These are phyloP conservation scores for Leccinum boreale DNA, from an alignment of 768 basidiomycete species.

Conservation along the genomic window DNA sequence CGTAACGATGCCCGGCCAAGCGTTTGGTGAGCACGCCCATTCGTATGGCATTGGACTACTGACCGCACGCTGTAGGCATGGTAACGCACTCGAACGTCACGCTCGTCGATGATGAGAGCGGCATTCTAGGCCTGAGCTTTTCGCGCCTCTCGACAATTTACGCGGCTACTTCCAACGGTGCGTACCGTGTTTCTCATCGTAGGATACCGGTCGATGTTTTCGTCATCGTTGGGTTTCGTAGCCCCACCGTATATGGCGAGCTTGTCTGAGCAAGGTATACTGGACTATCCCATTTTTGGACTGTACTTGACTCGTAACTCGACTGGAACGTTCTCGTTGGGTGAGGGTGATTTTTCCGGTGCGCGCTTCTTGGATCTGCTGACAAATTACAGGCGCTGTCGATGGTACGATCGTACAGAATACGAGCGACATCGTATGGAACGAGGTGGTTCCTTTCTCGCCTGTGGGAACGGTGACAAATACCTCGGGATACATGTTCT, in stretches of 20 bases:
- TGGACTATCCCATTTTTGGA: conserved; percentile 78
- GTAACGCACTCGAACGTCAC: conserved; percentile 61
- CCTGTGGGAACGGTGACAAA: conserved; percentile 58
- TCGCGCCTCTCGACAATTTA: conserved; percentile 65
- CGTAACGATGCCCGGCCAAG: conserved; percentile 57
- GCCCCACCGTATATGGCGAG: conserved; percentile 67
- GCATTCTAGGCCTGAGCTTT: conserved; percentile 75
- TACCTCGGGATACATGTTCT: conserved; percentile 69
- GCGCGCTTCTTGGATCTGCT: not conserved
- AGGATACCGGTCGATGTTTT: not conserved
- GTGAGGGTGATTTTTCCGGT: conserved; percentile 30
- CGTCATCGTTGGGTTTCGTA: conserved; percentile 22
- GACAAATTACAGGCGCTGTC: conserved; percentile 58
- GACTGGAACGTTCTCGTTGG: conserved; percentile 63
- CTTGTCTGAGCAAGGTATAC: conserved; percentile 57
- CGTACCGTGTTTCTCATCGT: conserved; percentile 15
- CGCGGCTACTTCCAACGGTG: conserved; percentile 46
- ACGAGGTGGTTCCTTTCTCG: conserved; percentile 68
- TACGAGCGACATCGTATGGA: conserved; percentile 63
- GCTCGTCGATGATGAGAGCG: conserved; percentile 61
- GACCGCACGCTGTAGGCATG: conserved; percentile 42
- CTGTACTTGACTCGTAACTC: conserved; percentile 57
- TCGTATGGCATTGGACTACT: not conserved
- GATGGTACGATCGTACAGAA: conserved; percentile 67
- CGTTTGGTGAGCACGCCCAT: conserved; percentile 52